Conservation (phyloP, 257 asterid genomes). For the Salvia rosmarinus region DNA sequence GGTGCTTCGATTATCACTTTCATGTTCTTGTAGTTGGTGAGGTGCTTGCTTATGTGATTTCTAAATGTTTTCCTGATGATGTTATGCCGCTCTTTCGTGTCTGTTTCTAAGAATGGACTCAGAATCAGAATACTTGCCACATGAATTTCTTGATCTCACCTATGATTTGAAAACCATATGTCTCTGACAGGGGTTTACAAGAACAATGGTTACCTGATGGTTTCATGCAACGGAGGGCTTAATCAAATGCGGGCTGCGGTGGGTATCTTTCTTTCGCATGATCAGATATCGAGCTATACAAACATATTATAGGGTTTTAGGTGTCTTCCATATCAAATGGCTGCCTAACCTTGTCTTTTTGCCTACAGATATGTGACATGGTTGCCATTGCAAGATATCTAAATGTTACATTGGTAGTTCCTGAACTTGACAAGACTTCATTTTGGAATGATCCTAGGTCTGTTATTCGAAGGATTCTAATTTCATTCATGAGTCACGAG, state of each 20-base stretch:
- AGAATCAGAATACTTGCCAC: not conserved
- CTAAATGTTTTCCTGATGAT: slow-evolving; percentile 2
- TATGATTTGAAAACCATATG: slow-evolving; percentile 27
- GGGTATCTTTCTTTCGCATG: slow-evolving; percentile 34
- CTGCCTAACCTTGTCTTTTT: slow-evolving; percentile 19
- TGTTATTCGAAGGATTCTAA: slow-evolving; percentile 4
- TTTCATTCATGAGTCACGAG: slow-evolving; percentile 22
- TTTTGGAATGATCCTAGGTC: slow-evolving; percentile 99
- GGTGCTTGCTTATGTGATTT: slow-evolving; percentile 26
- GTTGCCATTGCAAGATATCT: slow-evolving; percentile 93
- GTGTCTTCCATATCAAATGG: not conserved
- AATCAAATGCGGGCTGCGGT: slow-evolving; percentile 99
- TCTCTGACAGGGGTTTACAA: slow-evolving; percentile 74
- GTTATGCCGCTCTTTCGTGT: not conserved
- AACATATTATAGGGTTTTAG: not conserved
- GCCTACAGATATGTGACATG: slow-evolving; percentile 90
- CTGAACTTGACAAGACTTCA: slow-evolving; percentile 96
- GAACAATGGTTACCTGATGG: slow-evolving; percentile 96
- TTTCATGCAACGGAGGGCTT: slow-evolving; percentile 97
- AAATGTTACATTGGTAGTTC: slow-evolving; percentile 89
- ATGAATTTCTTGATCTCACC: slow-evolving; percentile 1
- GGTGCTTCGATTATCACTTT: not conserved
- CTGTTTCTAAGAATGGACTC: not conserved
- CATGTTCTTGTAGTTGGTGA: not conserved
- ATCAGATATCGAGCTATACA: not conserved